A percentile compares a stretch with the other conserved stretches of the same genome.
Evolutionary conservation across 192 early-diverging fungal species (phyloP).

Genomic region (Entomortierella lignicola): DNA sequence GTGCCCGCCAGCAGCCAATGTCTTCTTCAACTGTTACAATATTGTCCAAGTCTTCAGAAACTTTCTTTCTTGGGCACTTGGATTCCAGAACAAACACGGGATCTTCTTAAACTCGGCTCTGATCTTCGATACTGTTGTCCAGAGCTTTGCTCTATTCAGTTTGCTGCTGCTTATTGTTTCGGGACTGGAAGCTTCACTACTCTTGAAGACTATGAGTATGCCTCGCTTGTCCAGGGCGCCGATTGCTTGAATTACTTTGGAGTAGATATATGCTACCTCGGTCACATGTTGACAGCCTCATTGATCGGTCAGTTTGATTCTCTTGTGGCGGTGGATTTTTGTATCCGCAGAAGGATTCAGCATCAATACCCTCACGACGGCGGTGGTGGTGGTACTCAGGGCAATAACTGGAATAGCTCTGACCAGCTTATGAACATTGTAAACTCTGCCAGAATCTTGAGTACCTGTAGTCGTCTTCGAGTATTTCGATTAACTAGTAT

Average conservation of each 20-base stretch:
- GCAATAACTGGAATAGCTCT: no score
- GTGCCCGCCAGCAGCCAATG: slow-evolving; percentile 19
- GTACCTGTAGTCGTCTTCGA: no score
- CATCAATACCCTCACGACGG: no score
- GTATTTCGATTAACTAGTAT: no score
- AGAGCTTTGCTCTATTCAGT: no score
- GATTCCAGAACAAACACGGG: slow-evolving; percentile 15
- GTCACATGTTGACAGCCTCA: slow-evolving; percentile 19
- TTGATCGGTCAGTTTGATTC: slow-evolving; percentile 27
- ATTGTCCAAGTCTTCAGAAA: slow-evolving; percentile 13
- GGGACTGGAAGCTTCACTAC: slow-evolving; percentile 15
- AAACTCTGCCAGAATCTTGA: no score
- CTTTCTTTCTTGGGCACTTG: slow-evolving; percentile 42
- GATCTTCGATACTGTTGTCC: slow-evolving; percentile 19
- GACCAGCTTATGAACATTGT: no score
- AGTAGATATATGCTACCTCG: slow-evolving; percentile 15
- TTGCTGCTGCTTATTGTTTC: no score
- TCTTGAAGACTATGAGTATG: slow-evolving; percentile 29
- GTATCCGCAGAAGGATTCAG: no score
- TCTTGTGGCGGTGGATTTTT: slow-evolving; percentile 20
- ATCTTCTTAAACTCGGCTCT: slow-evolving; percentile 15
- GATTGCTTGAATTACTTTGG: slow-evolving; percentile 11
- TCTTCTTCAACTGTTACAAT: slow-evolving; percentile 16
- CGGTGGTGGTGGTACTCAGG: no score
- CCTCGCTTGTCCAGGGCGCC: slow-evolving; percentile 24